phyloP scores from a whole-genome alignment of 495 filamentous ascomycete genomes.

The Podospora didyma region DNA sequence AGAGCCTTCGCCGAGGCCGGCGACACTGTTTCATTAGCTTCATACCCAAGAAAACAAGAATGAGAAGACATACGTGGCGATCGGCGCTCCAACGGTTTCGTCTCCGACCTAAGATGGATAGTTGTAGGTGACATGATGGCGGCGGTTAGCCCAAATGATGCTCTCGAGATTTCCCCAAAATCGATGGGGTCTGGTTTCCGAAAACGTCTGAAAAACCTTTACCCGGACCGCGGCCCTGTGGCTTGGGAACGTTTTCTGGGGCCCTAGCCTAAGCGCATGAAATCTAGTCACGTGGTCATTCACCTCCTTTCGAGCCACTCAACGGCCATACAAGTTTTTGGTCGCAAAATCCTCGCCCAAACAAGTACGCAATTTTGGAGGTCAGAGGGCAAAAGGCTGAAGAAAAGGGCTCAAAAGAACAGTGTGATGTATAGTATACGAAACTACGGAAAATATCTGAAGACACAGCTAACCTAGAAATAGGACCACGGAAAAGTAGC shows the following conservation, averaged over 20 bases:
- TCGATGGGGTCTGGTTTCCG: background rate
- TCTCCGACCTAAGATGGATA: constrained; percentile 30
- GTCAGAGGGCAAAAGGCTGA: background rate
- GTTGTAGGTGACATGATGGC: constrained; percentile 18
- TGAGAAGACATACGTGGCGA: constrained; percentile 30
- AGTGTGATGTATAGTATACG: background rate
- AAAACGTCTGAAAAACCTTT: background rate
- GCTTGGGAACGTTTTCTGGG: too few relatives aligned
- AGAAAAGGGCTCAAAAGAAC: background rate
- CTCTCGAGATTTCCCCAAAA: background rate
- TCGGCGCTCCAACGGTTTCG: constrained; percentile 48
- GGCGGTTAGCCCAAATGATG: background rate
- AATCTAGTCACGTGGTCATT: background rate
- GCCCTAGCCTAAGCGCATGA: background rate
- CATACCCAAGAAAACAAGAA: background rate
- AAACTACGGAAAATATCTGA: background rate
- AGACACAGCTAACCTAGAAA: background rate
- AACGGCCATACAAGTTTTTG: background rate
- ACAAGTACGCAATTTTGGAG: background rate
- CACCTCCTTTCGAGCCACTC: background rate
- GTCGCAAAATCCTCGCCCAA: background rate
- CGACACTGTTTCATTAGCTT: constrained; percentile 6
- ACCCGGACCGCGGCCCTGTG: too few relatives aligned
- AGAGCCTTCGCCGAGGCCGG: constrained; percentile 66
- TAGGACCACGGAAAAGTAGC: background rate